Base-by-base conservation (phyloP, 2,329 filamentous ascomycete species). In the Leptoxyphium fumago region DNA sequence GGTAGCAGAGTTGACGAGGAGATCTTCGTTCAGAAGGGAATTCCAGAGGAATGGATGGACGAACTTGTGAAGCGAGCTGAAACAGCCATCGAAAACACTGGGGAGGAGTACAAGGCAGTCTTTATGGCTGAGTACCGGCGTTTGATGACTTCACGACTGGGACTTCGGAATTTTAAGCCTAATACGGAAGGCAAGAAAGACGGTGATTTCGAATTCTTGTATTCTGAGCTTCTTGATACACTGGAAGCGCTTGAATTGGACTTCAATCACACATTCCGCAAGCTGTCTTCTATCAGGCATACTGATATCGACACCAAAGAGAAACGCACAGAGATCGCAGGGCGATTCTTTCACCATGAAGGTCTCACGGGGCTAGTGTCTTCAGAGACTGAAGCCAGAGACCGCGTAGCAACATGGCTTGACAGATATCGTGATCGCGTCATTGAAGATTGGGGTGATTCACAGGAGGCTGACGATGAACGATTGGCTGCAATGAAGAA, bases 261-360 rank as follows among this genome's bases (percentile, higher is more conserved):
- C 61, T 98, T 95, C 63, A 85, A 94, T 58, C 84, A 93, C 55
- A 91, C 93, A 60, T 96, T 96, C 72, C 76, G 93, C 34, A 75
- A 81, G 8, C 69, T 98, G 0, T 82, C 81, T 43, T 64, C 66
- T 15, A 57, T 94, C 14, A 73, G 66, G 29, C 48, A 86, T 1
- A 63, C 64, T 1, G 75, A 84, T 4, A 58, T 94, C 6, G 72
- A 75, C 26, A 82, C 77, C 0, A 73, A 80, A 21, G 74, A 80
- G 15, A 66, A 71, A 40, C 69, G 85, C 43, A 73, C 73, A 48
- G 70, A 78, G n/a, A 67, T 71, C 8, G 84, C 88, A 0, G 70
- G 71, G 0, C 61, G 77, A 0, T 95, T 98, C 64, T 93, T 94
- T 69, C 82, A 91, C 58, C 67, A 70, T 5, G 84, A 89, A 54